These are phyloP conservation scores for Carnegiea gigantea DNA, from an alignment of 179 eudicot species.

Conservation along the genomic window DNA sequence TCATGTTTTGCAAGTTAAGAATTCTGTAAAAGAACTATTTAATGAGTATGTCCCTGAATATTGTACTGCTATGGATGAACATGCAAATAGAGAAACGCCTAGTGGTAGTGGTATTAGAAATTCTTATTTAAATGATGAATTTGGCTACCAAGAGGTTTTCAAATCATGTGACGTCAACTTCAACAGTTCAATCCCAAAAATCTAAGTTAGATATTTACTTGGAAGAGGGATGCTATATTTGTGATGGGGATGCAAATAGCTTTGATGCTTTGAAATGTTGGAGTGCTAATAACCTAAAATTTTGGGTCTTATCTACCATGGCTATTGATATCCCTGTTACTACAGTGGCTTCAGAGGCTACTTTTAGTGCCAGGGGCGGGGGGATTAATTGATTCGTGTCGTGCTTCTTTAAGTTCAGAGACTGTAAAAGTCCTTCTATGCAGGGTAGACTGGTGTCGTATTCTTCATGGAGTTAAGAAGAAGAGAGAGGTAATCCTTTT, in stretches of 20 bases:
- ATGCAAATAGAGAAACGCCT: too few species aligned
- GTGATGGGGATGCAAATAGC: not conserved
- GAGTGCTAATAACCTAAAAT: not conserved
- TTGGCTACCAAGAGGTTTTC: not conserved
- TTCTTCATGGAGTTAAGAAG: not conserved
- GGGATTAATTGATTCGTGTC: conserved; percentile 1
- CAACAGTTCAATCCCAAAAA: not conserved
- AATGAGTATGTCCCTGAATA: not conserved
- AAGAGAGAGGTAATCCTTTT: not conserved
- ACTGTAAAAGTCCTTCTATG: not conserved
- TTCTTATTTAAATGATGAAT: not conserved
- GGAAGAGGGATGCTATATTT: not conserved
- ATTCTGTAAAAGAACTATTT: not conserved
- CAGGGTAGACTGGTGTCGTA: not conserved
- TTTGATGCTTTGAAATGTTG: not conserved
- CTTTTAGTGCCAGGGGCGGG: conserved; percentile 10
- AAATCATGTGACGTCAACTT: not conserved
- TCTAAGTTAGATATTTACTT: not conserved
- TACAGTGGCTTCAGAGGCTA: conserved; percentile 14
- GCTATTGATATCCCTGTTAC: conserved; percentile 14
- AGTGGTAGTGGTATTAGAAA: too few species aligned
- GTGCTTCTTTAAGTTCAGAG: not conserved
- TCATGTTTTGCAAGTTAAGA: too few species aligned
- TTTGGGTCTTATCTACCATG: conserved; percentile 8
- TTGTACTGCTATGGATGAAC: too few species aligned